These are phyloP conservation scores for Neckera pumila DNA, from an alignment of 225 moss, liverwort and hornwort species.

Conservation along the genomic window DNA sequence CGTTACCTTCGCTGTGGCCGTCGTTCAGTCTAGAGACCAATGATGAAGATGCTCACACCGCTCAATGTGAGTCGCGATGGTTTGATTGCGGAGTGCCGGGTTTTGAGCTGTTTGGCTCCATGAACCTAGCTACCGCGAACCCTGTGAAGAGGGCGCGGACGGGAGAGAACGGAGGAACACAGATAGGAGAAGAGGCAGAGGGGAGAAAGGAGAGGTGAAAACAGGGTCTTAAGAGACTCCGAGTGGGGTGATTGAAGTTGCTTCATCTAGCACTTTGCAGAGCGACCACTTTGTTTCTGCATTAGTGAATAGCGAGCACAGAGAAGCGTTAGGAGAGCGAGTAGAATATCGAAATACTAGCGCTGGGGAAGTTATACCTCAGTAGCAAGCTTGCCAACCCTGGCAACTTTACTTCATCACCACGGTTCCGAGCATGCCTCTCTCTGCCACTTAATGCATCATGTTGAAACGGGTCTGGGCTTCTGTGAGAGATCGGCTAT, in stretches of 20 bases:
- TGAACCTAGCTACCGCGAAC: not conserved
- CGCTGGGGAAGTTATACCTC: not conserved
- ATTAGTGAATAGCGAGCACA: not conserved
- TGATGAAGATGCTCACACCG: not conserved
- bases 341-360: not conserved
- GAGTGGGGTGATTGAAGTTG: not conserved
- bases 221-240: not conserved
- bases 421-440: not conserved
- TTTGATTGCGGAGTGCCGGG: not conserved
- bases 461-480: not conserved
- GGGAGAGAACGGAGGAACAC: not conserved
- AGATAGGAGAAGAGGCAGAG: not conserved
- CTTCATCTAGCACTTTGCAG: not conserved
- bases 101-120: constrained; percentile 7
- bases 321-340: not conserved
- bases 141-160: not conserved
- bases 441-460: not conserved
- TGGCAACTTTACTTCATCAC: not conserved
- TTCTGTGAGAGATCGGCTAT: not conserved
- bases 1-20: not conserved
- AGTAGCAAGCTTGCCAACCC: not conserved
- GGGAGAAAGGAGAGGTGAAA: not conserved
- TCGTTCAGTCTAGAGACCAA: not conserved
- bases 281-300: not conserved
- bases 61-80: not conserved